Evolutionary conservation across 352 stramenopile species (phyloP).

Genomic region (Phytophthora pinifolia): DNA sequence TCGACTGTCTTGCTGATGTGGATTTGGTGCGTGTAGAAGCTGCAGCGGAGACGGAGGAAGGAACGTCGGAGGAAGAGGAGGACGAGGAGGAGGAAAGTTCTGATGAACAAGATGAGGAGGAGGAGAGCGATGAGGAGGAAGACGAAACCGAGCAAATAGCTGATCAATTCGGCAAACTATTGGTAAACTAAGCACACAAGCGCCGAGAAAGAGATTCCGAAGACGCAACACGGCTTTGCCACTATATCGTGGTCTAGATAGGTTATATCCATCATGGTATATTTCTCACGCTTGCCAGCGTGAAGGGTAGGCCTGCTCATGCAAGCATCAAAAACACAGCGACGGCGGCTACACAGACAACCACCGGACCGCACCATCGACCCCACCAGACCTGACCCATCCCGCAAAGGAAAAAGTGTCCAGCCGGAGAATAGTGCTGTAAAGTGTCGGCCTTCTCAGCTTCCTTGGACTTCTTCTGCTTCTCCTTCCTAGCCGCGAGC

Average conservation of each 20-base stretch:
- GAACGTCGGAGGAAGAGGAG: conserved; percentile 45
- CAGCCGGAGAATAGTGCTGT: too few relatives aligned
- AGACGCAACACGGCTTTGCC: too few relatives aligned
- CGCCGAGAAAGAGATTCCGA: too few relatives aligned
- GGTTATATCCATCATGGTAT: too few relatives aligned
- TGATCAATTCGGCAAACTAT: too few relatives aligned
- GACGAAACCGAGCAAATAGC: not conserved
- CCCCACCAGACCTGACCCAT: conserved; percentile 17
- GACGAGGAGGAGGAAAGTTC: conserved; percentile 61
- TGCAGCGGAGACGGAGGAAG: conserved; percentile 32
- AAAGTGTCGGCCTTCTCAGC: conserved; percentile 13
- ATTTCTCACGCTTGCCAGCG: conserved; percentile 5
- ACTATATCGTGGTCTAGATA: too few relatives aligned
- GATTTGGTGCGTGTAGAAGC: conserved; percentile 14
- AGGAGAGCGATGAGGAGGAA: conserved; percentile 26
- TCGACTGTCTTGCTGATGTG: not conserved
- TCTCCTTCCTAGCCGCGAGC: conserved; percentile 6
- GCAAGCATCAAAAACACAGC: conserved; percentile 20
- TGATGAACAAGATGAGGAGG: conserved; percentile 57
- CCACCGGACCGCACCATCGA: conserved; percentile 23
- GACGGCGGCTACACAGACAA: conserved; percentile 19
- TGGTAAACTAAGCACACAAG: too few relatives aligned
- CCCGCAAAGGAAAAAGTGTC: conserved; percentile 10
- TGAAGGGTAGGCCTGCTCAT: not conserved
- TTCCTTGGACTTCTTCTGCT: conserved; percentile 5